Base-by-base conservation (phyloP, 2,329 filamentous ascomycete species). In the Scedosporium boydii region DNA sequence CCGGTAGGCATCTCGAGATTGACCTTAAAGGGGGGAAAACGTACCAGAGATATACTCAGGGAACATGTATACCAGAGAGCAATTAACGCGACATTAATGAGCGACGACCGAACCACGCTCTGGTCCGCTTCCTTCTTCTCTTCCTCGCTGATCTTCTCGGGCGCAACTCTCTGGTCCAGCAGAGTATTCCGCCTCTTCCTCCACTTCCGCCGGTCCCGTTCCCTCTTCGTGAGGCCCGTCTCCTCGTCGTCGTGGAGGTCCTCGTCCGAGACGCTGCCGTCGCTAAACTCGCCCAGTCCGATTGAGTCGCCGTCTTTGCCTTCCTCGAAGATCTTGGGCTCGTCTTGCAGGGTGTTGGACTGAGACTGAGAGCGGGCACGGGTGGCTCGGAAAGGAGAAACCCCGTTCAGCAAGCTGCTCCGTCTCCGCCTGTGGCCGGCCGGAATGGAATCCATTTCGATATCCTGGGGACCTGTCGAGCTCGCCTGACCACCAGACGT, bases 61-160 rank as follows among this genome's bases (percentile, higher is more conserved):
- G 93, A 97, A 75, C 98, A 98, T 46, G 92, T 77, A 66, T 86
- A 95, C 93, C 95, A 99, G 66, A 96, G 75, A 26, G 84, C 82
- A 66, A 98, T 96, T 67, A 99, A 78, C n/a, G 82, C 70, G n/a
- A 81, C 83, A 73, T 98, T 97, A 70, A 93, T 78, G 63, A 87
- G 72, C 62, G 93, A 77, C 63, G 81, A 86, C 72, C 79, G 87
- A 58, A 91, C 65, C 46, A 98, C 84, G 69, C 82, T 87, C 72
- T 86, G 83, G 75, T 95, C 89, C 6, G 90, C 91, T 70, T 91
- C 78, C 69, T 86, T 87, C 75, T 86, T 86, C 76, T 93, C 90
- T 67, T 88, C 85, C 51, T 82, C 82, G n/a, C 87, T 86, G 53
- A 88, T 82, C 67, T 80, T 79, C 63, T 83, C 82, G 44, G 79